These are phyloP conservation scores for Paecilomyces sp. DNA, from an alignment of 2,329 filamentous ascomycete species.

Conservation along the genomic window DNA sequence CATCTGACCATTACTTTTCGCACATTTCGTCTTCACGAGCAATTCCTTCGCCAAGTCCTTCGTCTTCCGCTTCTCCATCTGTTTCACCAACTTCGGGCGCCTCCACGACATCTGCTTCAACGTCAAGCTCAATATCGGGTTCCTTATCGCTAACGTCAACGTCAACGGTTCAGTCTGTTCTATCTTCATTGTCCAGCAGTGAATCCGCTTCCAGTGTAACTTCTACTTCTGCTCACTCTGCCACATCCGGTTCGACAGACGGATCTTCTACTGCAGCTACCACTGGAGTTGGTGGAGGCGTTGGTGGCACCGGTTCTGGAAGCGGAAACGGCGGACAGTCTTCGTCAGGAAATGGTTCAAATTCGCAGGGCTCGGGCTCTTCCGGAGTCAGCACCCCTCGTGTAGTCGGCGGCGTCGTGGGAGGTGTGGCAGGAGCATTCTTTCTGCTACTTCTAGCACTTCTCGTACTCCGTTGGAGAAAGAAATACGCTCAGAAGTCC, in stretches of 20 bases:
- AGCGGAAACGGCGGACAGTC: background rate
- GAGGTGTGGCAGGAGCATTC: slow-evolving; percentile 52
- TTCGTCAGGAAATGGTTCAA: slow-evolving; percentile 1
- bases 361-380: slow-evolving; percentile 5
- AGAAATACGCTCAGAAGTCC: slow-evolving; percentile 10
- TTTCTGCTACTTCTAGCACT: slow-evolving; percentile 40
- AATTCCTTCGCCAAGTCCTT: background rate
- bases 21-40: background rate
- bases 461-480: slow-evolving; percentile 14
- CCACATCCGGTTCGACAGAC: background rate
- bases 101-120: background rate
- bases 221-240: background rate
- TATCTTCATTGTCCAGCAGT: background rate
- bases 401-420: slow-evolving; percentile 57
- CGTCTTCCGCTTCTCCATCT: background rate
- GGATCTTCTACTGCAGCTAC: background rate
- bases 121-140: background rate
- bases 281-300: background rate
- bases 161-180: background rate
- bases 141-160: background rate
- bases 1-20: background rate
- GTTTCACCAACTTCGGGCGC: background rate
- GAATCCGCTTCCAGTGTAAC: background rate
- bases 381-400: slow-evolving; percentile 38
- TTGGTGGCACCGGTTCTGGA: background rate